Evolutionary conservation across 352 stramenopile genomes (phyloP).

Genomic region (Globisporangium alternatum): DNA sequence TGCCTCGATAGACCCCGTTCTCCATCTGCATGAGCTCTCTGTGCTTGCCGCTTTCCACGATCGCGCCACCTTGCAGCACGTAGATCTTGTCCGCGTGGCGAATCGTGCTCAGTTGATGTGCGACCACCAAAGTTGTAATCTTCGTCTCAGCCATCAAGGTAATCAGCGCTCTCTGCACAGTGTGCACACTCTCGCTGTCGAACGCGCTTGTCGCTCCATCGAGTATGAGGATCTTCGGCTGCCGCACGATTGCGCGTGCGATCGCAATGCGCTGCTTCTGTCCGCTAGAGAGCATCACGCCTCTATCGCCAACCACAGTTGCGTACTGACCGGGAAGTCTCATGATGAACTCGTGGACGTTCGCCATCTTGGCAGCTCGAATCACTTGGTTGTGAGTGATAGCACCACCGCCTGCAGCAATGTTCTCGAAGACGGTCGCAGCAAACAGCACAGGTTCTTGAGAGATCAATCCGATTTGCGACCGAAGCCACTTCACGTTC

Average conservation of each 20-base stretch:
- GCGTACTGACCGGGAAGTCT: slow-evolving; percentile 86
- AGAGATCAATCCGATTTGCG: too few species aligned
- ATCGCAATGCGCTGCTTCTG: slow-evolving; percentile 40
- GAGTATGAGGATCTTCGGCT: slow-evolving; percentile 70
- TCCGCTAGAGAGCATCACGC: slow-evolving; percentile 30
- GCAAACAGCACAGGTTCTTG: too few species aligned
- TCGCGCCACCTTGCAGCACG: slow-evolving; percentile 34
- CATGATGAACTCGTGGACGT: slow-evolving; percentile 65
- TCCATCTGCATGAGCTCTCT: slow-evolving; percentile 51
- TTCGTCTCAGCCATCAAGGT: slow-evolving; percentile 34
- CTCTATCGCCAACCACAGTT: slow-evolving; percentile 38
- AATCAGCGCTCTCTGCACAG: slow-evolving; percentile 13
- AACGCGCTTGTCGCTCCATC: too few species aligned
- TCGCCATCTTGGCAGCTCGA: slow-evolving; percentile 33
- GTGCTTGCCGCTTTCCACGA: slow-evolving; percentile 48
- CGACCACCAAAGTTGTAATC: slow-evolving; percentile 91
- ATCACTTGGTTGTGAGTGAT: not conserved
- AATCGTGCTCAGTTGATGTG: slow-evolving; percentile 84
- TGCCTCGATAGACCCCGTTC: slow-evolving; percentile 68
- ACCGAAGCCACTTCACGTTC: too few species aligned
- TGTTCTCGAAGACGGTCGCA: too few species aligned
- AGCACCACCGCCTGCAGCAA: slow-evolving; percentile 79
- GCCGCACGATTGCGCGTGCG: slow-evolving; percentile 57
- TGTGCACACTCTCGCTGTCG: not conserved
- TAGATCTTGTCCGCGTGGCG: slow-evolving; percentile 55